phyloP scores from a whole-genome alignment of 1,139 yeast species.

The Pneumocystis canis region DNA sequence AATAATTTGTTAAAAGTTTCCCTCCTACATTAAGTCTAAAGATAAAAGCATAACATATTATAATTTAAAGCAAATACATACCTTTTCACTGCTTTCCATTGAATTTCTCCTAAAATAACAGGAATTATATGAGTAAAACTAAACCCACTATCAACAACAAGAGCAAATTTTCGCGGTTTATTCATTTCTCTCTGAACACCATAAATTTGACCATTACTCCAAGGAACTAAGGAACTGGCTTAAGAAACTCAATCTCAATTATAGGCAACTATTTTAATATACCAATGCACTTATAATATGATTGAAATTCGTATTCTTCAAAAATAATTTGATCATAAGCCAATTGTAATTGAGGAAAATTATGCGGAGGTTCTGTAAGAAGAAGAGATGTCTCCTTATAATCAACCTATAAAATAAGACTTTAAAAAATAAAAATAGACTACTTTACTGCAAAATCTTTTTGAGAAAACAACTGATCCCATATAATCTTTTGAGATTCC shows the following conservation, averaged over 20 bases:
- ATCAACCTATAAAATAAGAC: not conserved
- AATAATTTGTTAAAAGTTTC: slow-evolving; percentile 59
- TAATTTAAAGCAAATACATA: slow-evolving; percentile 19
- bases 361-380: slow-evolving; percentile 66
- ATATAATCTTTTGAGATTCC: slow-evolving; percentile 82
- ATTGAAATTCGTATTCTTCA: slow-evolving; percentile 77
- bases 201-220: slow-evolving; percentile 28
- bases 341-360: slow-evolving; percentile 66
- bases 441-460: slow-evolving; percentile 3
- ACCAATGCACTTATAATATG: slow-evolving; percentile 39
- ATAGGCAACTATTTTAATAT: not conserved
- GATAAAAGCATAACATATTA: not conserved
- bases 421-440: not conserved
- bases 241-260: slow-evolving; percentile 10
- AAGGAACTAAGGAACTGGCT: slow-evolving; percentile 45
- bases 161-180: slow-evolving; percentile 39
- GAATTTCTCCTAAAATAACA: slow-evolving; percentile 60
- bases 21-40: slow-evolving; percentile 59
- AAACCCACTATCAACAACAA: slow-evolving; percentile 80
- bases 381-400: slow-evolving; percentile 34
- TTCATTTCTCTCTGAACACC: not conserved
- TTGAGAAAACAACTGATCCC: slow-evolving; percentile 57
- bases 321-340: slow-evolving; percentile 84
- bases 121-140: slow-evolving; percentile 83
- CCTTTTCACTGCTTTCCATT: slow-evolving; percentile 64